Evolutionary conservation across 345 rosid genomes (phyloP).

Genomic region (Arabis hirsuta): DNA sequence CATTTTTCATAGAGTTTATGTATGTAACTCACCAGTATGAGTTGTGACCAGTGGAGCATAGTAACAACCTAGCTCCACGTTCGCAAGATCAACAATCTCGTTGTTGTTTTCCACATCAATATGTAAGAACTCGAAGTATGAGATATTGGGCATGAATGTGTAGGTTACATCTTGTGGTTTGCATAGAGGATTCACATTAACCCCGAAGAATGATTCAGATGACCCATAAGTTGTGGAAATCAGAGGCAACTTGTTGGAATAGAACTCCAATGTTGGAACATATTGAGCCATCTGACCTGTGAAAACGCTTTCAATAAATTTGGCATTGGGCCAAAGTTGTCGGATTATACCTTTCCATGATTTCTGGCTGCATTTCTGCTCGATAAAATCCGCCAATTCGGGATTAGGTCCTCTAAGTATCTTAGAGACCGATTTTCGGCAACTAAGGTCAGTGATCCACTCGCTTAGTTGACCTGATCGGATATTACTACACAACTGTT

Average conservation of each 20-base stretch:
- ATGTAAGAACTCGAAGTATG: constrained; percentile 65
- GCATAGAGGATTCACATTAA: constrained; percentile 57
- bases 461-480: constrained; percentile 53
- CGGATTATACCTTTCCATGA: constrained; percentile 71
- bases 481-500: constrained; percentile 56
- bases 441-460: constrained; percentile 57
- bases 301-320: constrained; percentile 58
- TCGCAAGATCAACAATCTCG: constrained; percentile 51
- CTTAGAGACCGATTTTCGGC: constrained; percentile 45
- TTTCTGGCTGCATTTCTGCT: constrained; percentile 40
- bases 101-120: constrained; percentile 35
- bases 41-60: constrained; percentile 68
- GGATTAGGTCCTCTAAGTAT: constrained; percentile 47
- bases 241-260: constrained; percentile 62
- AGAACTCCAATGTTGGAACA: constrained; percentile 57
- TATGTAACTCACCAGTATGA: constrained; percentile 47
- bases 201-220: constrained; percentile 63
- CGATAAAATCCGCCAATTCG: constrained; percentile 50
- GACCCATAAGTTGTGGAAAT: constrained; percentile 63
- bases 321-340: constrained; percentile 66
- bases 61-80: constrained; percentile 56
- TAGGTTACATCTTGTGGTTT: constrained; percentile 63
- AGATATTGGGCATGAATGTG: constrained; percentile 65
- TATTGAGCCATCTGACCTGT: constrained; percentile 77
- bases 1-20: background rate